A percentile compares a stretch with the other conserved stretches of the same genome.
phyloP scores from a whole-genome alignment of 1,284 basidiomycete genomes.

The Fomitopsis schrenkii region DNA sequence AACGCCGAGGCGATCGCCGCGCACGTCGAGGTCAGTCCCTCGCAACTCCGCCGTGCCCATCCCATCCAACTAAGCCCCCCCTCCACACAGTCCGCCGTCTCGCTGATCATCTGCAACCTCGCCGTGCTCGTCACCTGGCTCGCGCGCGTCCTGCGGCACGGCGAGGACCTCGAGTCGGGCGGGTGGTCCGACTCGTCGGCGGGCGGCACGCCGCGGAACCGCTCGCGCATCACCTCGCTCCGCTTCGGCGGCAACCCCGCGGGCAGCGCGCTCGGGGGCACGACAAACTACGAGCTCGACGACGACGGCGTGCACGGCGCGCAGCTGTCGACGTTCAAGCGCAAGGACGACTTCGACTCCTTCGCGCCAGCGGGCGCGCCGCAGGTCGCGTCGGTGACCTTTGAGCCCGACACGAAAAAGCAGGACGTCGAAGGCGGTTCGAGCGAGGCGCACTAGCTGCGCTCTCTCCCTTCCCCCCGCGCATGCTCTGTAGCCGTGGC shows the following conservation, averaged over 20 bases:
- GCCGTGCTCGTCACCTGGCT: conserved; percentile 22
- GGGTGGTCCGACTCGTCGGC: conserved; percentile 1
- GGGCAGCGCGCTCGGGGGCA: not conserved
- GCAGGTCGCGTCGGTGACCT: not conserved
- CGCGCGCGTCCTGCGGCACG: conserved; percentile 12
- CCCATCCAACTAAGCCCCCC: not conserved
- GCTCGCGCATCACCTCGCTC: conserved; percentile 11
- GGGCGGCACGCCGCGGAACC: not conserved
- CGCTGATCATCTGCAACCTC: conserved; percentile 22
- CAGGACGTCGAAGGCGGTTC: not conserved
- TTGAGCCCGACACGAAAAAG: not conserved
- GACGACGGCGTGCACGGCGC: not conserved
- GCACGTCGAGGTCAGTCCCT: conserved; percentile 16
- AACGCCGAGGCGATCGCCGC: conserved; percentile 18
- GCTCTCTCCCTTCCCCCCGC: not conserved
- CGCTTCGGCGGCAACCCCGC: conserved; percentile 11
- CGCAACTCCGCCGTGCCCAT: not conserved
- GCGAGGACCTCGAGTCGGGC: conserved; percentile 11
- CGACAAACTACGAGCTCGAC: not conserved
- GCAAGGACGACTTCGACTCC: not conserved
- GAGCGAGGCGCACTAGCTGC: not conserved
- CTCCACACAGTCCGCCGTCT: conserved; percentile 19
- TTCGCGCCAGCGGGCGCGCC: not conserved
- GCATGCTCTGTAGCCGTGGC: too few species aligned
- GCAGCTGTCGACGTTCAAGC: not conserved